Percentiles rank a stretch among this genome's conserved stretches.
These are phyloP conservation scores for Heimioporus retisporus DNA, from an alignment of 1,284 basidiomycete genomes.

Conservation along the genomic window DNA sequence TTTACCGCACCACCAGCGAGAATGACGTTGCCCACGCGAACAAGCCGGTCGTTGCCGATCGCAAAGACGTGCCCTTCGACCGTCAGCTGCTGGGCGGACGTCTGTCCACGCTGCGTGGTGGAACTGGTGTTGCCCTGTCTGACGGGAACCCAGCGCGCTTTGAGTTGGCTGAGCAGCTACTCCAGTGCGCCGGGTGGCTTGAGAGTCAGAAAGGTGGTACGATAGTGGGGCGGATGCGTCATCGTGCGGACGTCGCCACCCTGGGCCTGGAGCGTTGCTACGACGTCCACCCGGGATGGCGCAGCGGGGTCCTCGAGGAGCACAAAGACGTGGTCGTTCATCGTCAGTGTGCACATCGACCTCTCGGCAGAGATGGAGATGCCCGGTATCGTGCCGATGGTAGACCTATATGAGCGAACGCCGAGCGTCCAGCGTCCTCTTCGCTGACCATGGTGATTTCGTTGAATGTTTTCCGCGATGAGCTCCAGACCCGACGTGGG, in stretches of 20 bases:
- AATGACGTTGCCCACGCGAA: conserved; percentile 81
- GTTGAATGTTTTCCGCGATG: conserved; percentile 72
- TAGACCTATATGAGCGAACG: conserved; percentile 78
- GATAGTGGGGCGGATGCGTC: conserved; percentile 71
- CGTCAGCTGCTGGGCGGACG: conserved; percentile 67
- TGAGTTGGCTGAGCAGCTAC: conserved; percentile 74
- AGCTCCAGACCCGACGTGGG: conserved; percentile 74
- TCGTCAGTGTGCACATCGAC: conserved; percentile 76
- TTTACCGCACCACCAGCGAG: conserved; percentile 77
- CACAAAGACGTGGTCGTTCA: conserved; percentile 83
- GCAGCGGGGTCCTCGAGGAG: conserved; percentile 78
- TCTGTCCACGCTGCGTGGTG: conserved; percentile 56
- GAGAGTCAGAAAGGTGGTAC: conserved; percentile 78
- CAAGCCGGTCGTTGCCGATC: conserved; percentile 83
- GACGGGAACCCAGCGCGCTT: conserved; percentile 78
- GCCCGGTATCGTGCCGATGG: conserved; percentile 62
- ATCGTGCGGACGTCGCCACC: conserved; percentile 49
- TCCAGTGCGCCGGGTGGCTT: conserved; percentile 78
- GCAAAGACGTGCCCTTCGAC: conserved; percentile 77
- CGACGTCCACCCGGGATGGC: conserved; percentile 70
- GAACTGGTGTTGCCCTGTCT: conserved; percentile 58
- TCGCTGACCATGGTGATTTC: conserved; percentile 73
- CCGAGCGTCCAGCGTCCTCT: conserved; percentile 74
- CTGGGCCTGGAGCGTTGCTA: conserved; percentile 47
- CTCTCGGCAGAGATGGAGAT: conserved; percentile 66